phyloP scores from a whole-genome alignment of 768 basidiomycete genomes.

The Boletus rufocinnamomeus region DNA sequence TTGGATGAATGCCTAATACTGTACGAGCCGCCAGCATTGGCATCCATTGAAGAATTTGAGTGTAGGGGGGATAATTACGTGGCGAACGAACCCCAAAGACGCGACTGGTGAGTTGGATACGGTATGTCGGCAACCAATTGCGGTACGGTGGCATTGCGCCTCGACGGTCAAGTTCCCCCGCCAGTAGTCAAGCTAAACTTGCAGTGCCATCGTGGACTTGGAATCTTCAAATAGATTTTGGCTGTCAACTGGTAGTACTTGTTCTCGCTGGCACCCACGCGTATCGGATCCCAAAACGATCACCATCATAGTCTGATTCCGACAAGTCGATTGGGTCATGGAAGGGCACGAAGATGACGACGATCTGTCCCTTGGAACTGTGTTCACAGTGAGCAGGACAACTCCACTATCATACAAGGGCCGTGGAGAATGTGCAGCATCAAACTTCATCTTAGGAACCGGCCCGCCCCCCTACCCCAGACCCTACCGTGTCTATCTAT shows the following conservation, averaged over 20 bases:
- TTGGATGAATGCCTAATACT: constrained; percentile 15
- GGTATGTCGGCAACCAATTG: not conserved
- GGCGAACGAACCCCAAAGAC: not conserved
- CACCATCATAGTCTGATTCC: not conserved
- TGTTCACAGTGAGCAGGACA: constrained; percentile 51
- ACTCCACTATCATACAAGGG: not conserved
- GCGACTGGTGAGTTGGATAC: not conserved
- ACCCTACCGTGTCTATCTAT: constrained; percentile 56
- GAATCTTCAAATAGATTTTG: not conserved
- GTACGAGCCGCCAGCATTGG: constrained; percentile 5
- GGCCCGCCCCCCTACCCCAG: constrained; percentile 65
- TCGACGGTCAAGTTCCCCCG: not conserved
- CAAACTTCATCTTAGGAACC: constrained; percentile 47
- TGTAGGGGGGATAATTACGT: not conserved
- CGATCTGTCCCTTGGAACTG: constrained; percentile 40
- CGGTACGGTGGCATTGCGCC: not conserved
- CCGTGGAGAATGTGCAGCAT: not conserved
- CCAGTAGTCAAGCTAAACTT: not conserved
- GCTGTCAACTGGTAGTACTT: not conserved
- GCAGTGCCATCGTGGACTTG: not conserved
- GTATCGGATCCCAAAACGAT: not conserved
- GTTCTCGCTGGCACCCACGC: not conserved
- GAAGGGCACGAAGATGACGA: constrained; percentile 30
- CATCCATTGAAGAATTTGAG: constrained; percentile 15
- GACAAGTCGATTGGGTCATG: not conserved